phyloP scores from a whole-genome alignment of 1,139 yeast genomes.

The Blastobotrys malaysiensis region DNA sequence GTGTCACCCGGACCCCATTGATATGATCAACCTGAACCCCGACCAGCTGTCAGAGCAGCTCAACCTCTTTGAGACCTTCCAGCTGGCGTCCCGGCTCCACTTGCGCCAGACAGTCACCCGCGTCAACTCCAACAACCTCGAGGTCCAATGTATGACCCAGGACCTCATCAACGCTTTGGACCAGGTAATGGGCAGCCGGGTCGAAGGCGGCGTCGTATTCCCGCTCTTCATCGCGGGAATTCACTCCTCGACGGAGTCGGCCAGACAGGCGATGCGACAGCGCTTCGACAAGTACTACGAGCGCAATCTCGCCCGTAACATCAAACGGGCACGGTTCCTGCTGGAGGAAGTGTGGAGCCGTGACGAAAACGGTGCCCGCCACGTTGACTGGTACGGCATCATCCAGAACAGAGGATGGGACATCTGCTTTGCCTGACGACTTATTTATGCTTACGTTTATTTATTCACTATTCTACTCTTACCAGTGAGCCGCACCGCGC shows the following conservation, averaged over 20 bases:
- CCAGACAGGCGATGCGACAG: slow-evolving; percentile 44
- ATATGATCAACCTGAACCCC: slow-evolving; percentile 43
- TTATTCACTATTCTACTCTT: not conserved
- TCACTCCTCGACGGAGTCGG: slow-evolving; percentile 47
- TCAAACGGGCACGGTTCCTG: slow-evolving; percentile 52
- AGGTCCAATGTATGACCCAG: slow-evolving; percentile 53
- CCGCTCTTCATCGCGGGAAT: slow-evolving; percentile 76
- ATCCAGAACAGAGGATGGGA: slow-evolving; percentile 71
- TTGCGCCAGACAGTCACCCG: slow-evolving; percentile 58
- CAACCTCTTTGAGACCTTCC: slow-evolving; percentile 67
- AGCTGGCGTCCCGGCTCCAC: slow-evolving; percentile 63
- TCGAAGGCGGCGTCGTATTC: slow-evolving; percentile 67
- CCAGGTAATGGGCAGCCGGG: slow-evolving; percentile 56
- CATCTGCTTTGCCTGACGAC: slow-evolving; percentile 65
- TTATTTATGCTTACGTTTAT: not conserved
- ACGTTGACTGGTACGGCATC: slow-evolving; percentile 63
- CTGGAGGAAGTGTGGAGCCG: slow-evolving; percentile 55
- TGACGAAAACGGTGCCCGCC: slow-evolving; percentile 43
- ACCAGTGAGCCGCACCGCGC: too few relatives aligned
- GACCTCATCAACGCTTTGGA: slow-evolving; percentile 56
- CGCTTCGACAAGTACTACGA: slow-evolving; percentile 53
- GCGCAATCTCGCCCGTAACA: slow-evolving; percentile 64
- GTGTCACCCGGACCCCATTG: slow-evolving; percentile 50
- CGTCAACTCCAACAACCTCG: slow-evolving; percentile 58
- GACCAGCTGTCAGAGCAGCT: slow-evolving; percentile 61